phyloP scores from a whole-genome alignment of 352 stramenopile genomes.

The Pythium plurisporium region DNA sequence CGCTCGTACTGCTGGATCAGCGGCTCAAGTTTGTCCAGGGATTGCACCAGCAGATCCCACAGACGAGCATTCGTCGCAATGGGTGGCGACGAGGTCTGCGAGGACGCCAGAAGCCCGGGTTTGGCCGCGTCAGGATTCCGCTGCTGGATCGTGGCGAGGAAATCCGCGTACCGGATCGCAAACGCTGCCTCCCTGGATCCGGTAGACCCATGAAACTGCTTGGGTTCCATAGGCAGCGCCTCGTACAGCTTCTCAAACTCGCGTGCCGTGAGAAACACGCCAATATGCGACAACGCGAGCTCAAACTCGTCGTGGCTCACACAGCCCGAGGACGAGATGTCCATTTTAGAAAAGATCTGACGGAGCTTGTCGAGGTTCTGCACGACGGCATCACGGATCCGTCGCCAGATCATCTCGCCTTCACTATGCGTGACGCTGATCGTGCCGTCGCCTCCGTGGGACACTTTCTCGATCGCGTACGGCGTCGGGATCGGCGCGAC shows the following conservation, averaged over 20 bases:
- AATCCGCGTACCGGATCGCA: conserved; percentile 57
- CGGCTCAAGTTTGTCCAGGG: conserved; percentile 42
- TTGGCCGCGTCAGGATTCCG: conserved; percentile 21
- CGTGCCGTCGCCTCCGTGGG: conserved; percentile 19
- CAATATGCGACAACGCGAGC: conserved; percentile 63
- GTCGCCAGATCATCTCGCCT: conserved; percentile 50
- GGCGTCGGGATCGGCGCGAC: conserved; percentile 34
- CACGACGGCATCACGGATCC: conserved; percentile 43
- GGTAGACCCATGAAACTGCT: conserved; percentile 12
- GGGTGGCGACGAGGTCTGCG: conserved; percentile 32
- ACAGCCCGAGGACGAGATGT: conserved; percentile 58
- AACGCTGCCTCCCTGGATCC: no score
- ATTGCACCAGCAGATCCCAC: conserved; percentile 56
- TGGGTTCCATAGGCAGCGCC: conserved; percentile 37
- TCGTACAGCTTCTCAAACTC: conserved; percentile 71
- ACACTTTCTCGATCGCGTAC: conserved; percentile 28
- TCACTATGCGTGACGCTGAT: conserved; percentile 21
- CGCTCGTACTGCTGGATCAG: conserved; percentile 54
- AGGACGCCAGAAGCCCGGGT: conserved; percentile 28
- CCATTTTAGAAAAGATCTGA: conserved; percentile 79
- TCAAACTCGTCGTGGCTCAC: conserved; percentile 68
- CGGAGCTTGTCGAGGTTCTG: conserved; percentile 60
- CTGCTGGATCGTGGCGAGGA: conserved; percentile 44
- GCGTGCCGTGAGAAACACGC: conserved; percentile 56
- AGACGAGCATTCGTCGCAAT: conserved; percentile 35